Percentiles rank a stretch among this genome's conserved stretches.
These are phyloP conservation scores for Vitis cinerea DNA, from an alignment of 164 flowering plant species.

Conservation along the genomic window DNA sequence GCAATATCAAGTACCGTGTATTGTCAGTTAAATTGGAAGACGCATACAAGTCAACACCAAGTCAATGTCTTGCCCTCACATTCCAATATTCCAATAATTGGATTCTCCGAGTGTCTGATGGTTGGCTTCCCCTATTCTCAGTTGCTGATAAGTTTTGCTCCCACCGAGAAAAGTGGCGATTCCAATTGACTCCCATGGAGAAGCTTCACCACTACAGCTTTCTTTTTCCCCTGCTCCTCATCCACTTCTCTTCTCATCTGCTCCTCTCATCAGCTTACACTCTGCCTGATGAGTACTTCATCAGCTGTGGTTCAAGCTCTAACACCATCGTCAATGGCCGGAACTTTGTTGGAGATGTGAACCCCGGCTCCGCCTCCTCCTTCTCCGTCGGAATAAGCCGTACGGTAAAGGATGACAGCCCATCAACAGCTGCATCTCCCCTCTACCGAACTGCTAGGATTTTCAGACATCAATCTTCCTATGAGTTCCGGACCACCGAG, in stretches of 20 bases:
- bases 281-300: slow-evolving; percentile 10
- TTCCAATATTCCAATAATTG: too few species aligned
- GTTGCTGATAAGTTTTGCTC: too few species aligned
- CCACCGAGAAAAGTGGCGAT: too few species aligned
- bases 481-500: neutral
- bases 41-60: too few species aligned
- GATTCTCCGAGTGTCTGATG: too few species aligned
- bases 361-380: neutral
- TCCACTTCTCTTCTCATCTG: slow-evolving; percentile 1
- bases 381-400: neutral
- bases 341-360: slow-evolving; percentile 8
- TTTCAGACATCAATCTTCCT: neutral
- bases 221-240: neutral
- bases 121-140: too few species aligned
- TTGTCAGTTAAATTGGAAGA: too few species aligned
- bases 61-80: too few species aligned
- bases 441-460: slow-evolving; percentile 11
- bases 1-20: too few species aligned
- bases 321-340: neutral
- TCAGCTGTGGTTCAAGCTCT: slow-evolving; percentile 15
- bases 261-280: neutral
- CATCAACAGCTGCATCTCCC: neutral
- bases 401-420: neutral
- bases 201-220: neutral
- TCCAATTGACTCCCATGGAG: slow-evolving; percentile 3